These are phyloP conservation scores for Histomonas meleagridis DNA, from an alignment of 208 protist genomes.

Conservation along the genomic window DNA sequence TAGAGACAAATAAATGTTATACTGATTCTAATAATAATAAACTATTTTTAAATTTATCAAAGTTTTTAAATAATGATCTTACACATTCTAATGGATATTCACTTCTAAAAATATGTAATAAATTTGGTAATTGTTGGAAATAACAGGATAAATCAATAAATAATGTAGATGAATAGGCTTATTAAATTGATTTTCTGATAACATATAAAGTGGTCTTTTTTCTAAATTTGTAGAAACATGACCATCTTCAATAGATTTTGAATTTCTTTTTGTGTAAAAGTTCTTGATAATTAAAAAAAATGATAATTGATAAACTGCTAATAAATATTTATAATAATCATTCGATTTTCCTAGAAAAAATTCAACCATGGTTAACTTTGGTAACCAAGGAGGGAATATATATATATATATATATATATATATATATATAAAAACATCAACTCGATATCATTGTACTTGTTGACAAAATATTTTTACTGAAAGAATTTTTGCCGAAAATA, in stretches of 20 bases:
- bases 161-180: background rate
- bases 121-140: background rate
- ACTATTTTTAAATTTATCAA: background rate
- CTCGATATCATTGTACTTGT: too few species aligned
- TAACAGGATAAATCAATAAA: background rate
- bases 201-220: background rate
- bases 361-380: too few species aligned
- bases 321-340: background rate
- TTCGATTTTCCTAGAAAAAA: too few species aligned
- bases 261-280: background rate
- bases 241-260: background rate
- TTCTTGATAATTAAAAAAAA: background rate
- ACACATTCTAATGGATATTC: background rate
- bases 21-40: background rate
- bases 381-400: too few species aligned
- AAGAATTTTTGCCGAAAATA: too few species aligned
- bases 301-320: background rate
- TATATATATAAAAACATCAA: too few species aligned
- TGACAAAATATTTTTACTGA: too few species aligned
- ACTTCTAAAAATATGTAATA: background rate
- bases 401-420: too few species aligned
- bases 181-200: background rate
- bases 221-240: too few species aligned
- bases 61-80: background rate
- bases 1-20: background rate